Base-by-base conservation (phyloP, 1,139 yeast genomes). In the Candida frijolesensis region DNA sequence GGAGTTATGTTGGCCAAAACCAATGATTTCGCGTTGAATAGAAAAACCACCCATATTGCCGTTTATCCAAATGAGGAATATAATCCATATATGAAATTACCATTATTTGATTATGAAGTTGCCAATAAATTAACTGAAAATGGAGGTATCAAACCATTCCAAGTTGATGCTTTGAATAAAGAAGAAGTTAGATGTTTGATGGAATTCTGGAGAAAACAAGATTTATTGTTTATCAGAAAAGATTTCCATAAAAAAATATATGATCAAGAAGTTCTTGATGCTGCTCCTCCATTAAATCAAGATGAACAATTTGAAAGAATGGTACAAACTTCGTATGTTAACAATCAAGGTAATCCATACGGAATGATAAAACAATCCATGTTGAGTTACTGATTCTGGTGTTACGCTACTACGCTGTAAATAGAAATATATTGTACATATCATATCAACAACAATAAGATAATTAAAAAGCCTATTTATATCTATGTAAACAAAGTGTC, bases 331-430 rank as follows among this genome's bases (percentile, higher is more conserved):
- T 83, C 84, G 61, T 79, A 82, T 56, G 63, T 85, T 34, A 79
- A 87, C 56, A 92, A 96, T 45, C 83, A 86, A 57, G 97, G 97
- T 58, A 89, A 88, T 66, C 92, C 96, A 39, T 79, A 87, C 51
- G 83, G 80, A 56, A 68, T 89, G 54, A 66, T 87, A 53, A 84
- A 75, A 61, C 66, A 72, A 45, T 61, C 68, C 22, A 64, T 66
- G 48, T 61, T 72, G 54, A 60, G 65, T 43, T 67, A 58, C 53
- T 65, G 30, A 14, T 15, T 19, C 22, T 4, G 22, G 22, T 22
- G 15, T 16, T 38, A 40, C 8, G 7, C 34, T 10, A 15, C 5
- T 22, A 11, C 11, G 14, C 25, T 29, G 49, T 46, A 45, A 44
- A 44, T 45, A 48, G 34, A 33, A 10, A 29, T 14, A 14, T 25